These are phyloP conservation scores for Mortierella sp. DNA, from an alignment of 371 early-diverging fungal genomes.

Conservation along the genomic window DNA sequence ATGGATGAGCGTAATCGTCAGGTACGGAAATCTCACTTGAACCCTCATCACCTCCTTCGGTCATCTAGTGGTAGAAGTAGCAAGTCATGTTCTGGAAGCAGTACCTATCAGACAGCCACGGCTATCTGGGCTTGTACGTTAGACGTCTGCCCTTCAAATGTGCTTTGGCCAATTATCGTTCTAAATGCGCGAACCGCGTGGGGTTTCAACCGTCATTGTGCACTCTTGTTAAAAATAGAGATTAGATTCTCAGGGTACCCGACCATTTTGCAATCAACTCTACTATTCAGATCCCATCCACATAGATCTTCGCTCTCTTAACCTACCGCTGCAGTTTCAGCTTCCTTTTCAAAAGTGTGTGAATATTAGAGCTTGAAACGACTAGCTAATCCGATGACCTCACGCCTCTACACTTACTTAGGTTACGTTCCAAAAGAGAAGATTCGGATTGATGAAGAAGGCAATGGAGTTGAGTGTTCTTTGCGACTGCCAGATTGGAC, in stretches of 20 bases:
- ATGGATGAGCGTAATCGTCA: constrained; percentile 94
- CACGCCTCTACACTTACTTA: constrained; percentile 29
- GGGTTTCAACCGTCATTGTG: constrained; percentile 1
- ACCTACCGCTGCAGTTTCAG: no score
- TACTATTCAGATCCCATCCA: no score
- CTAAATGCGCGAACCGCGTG: neutral
- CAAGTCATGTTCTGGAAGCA: no score
- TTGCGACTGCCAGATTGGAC: constrained; percentile 96
- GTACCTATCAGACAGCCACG: no score
- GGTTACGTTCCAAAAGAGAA: constrained; percentile 98
- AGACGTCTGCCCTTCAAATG: no score
- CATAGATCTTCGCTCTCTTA: no score
- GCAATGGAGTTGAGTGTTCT: constrained; percentile 97
- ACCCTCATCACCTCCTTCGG: neutral
- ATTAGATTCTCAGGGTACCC: constrained; percentile 10
- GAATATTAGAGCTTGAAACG: no score
- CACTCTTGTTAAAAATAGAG: constrained; percentile 9
- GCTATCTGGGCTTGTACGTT: no score
- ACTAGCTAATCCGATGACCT: neutral
- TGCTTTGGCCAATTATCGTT: constrained; percentile 5
- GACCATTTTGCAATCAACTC: neutral
- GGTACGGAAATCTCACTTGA: constrained; percentile 56
- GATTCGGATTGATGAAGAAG: constrained; percentile 99
- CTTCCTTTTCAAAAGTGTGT: no score
- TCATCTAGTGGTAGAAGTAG: neutral